Evolutionary conservation across 2,329 filamentous ascomycete species (phyloP), one percentile per base, ranked within the genome.

Genomic region (Aspergillus hortae): DNA sequence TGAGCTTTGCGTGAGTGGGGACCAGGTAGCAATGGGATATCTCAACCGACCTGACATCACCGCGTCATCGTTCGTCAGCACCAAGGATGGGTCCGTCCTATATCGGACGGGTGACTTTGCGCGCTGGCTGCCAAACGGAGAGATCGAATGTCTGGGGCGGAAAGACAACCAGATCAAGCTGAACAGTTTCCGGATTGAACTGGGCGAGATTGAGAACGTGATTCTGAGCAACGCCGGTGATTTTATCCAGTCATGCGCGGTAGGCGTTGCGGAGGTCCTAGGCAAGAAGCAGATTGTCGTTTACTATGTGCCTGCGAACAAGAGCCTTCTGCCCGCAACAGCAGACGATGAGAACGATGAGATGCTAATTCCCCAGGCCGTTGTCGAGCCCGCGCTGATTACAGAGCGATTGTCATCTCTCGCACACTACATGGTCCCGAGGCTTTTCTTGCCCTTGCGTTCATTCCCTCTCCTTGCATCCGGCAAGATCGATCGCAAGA

Each of bases 151-250:
- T 17, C 36, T 83, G 7, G 82, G 82, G 2, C 75, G 84, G 36
- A 82, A 80, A 55, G 84, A 86, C 54, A 76, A 77, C 40, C 83
- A 83, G 63, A 78, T 84, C 52, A 87, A 88, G 66, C 67, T 86
- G 19, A 72, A 75, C 2, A 86, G 86, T 23, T 82, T 80, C 56
- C 73, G 83, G 44, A 79, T 85, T 42, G 86, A 83, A 67, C 73
- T 82, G 48, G 74, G 66, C 32, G 76, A 73, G 62, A 58, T 60
- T 19, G 56, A 60, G 30, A 49, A 48, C 6, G 55, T 44, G 11
- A 53, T 57, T 17, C 19, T 52, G 36, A 50, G 44, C 30, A 46
- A 51, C 14, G 46, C 38, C 3, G 47, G 25, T 12, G 12, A 42
- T 4, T 42, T 53, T n/a, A 48, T 25, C 23, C 49, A 52, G 21